Base-by-base conservation (phyloP, 441 rosid species). In the Brassica hybrid region DNA sequence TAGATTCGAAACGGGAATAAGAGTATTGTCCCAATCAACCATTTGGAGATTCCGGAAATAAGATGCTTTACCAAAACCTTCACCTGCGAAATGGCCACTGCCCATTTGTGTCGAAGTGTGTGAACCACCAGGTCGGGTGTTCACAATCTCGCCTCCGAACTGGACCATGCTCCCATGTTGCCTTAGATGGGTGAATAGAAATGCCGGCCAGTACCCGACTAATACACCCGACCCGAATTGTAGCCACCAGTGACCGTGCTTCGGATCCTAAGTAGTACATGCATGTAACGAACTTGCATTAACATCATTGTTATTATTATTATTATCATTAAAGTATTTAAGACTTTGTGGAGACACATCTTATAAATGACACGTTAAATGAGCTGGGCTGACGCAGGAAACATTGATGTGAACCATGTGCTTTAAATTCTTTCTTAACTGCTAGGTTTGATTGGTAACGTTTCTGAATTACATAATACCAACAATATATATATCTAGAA, bases 221-320 rank as follows among this genome's bases (percentile, higher is more conserved):
- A 96, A 81, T 3, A 86, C 75, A 17, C 99, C 98, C 1, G 94
- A 87, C 76, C 98, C 99, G 80, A 96, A 93, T 80, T 96, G 94
- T 63, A 96, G 86, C 99, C 99, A 96, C 99, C 99, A 96, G 72
- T 96, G 91, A 48, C 99, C 99, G 71, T 93, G 99, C 84, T 96
- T 96, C 52, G 99, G 99, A 86, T 96, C 99, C 99, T 96, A 17
- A 58, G 72, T 21, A 21, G 23, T 21, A 21, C 23, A 2, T 1
- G 2, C 23, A n/a, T n/a, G n/a, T n/a, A n/a, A n/a, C n/a, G n/a
- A n/a, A n/a, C n/a, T n/a, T n/a, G n/a, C n/a, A n/a, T n/a, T n/a
- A n/a, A n/a, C n/a, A n/a, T n/a, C n/a, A n/a, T n/a, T n/a, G n/a
- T 21, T 21, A 21, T 2, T 21, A 21, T 21, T 21, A 52, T 54